phyloP scores from a whole-genome alignment of 1,139 yeast genomes.

The Pneumocystis jirovecii region DNA sequence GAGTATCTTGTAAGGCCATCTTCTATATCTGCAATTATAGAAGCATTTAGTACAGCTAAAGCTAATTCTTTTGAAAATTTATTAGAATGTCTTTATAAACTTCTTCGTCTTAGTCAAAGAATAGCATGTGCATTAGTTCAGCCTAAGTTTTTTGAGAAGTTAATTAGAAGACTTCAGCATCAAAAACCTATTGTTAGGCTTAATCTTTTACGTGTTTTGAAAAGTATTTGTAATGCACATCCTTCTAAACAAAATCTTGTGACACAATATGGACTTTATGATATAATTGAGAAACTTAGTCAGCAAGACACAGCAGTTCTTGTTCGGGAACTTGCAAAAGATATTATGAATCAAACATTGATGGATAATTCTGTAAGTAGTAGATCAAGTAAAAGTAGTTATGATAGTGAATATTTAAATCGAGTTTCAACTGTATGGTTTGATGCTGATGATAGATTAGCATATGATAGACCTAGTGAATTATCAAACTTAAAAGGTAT shows the following conservation, averaged over 20 bases:
- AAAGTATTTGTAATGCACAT: conserved; percentile 13
- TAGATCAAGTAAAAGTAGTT: background rate
- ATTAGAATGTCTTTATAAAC: conserved; percentile 17
- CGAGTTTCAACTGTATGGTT: background rate
- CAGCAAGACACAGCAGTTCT: conserved; percentile 13
- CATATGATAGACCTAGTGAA: background rate
- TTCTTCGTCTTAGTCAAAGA: conserved; percentile 16
- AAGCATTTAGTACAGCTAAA: conserved; percentile 16
- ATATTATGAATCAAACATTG: conserved; percentile 4
- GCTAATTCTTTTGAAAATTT: conserved; percentile 17
- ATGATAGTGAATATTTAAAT: background rate
- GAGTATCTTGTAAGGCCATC: conserved; percentile 14
- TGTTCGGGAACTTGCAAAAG: conserved; percentile 14
- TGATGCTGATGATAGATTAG: background rate
- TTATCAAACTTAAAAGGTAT: background rate
- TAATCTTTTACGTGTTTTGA: conserved; percentile 16
- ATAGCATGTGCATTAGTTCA: conserved; percentile 14
- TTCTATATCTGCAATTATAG: conserved; percentile 13
- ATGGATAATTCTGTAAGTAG: background rate
- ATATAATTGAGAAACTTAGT: conserved; percentile 6
- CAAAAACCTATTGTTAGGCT: conserved; percentile 17
- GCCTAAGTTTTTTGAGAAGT: conserved; percentile 12
- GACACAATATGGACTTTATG: conserved; percentile 7
- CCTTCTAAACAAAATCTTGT: conserved; percentile 1
- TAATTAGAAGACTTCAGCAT: conserved; percentile 14